phyloP scores from a whole-genome alignment of 2,329 filamentous ascomycete genomes.

The Tolypocladium pustulatum region DNA sequence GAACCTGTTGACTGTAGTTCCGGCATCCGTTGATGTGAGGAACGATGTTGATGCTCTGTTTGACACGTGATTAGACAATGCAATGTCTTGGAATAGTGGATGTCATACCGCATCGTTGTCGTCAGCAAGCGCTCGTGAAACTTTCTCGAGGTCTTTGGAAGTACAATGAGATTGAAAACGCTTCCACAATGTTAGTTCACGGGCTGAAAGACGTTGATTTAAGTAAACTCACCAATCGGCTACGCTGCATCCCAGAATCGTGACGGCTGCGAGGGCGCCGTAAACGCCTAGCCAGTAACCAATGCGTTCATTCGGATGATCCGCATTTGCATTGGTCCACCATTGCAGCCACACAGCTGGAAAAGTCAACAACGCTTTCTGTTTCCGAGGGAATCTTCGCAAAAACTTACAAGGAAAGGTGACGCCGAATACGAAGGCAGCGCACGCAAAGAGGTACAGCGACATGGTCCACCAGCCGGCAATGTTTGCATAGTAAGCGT shows the following conservation, averaged over 20 bases:
- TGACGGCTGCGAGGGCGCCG: conserved; percentile 5
- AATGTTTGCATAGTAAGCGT: conserved; percentile 9
- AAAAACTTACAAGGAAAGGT: conserved; percentile 9
- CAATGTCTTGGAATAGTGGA: no score
- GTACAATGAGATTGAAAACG: conserved; percentile 11
- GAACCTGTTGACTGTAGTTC: conserved; percentile 20
- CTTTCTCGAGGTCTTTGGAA: conserved; percentile 15
- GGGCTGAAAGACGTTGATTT: not conserved
- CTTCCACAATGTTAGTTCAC: not conserved
- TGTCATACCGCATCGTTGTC: conserved; percentile 16
- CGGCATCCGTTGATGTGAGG: conserved; percentile 24
- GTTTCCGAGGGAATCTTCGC: not conserved
- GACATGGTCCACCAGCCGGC: conserved; percentile 6
- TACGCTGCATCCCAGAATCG: conserved; percentile 6
- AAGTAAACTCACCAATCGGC: conserved; percentile 7
- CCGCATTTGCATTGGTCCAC: conserved; percentile 11
- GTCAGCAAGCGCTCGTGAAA: conserved; percentile 12
- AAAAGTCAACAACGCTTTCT: not conserved
- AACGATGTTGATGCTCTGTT: conserved; percentile 16
- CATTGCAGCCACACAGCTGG: conserved; percentile 14
- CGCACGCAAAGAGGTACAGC: conserved; percentile 9
- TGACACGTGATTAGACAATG: conserved; percentile 2
- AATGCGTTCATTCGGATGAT: conserved; percentile 8
- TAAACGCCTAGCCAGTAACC: conserved; percentile 12
- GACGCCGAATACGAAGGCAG: conserved; percentile 9